phyloP scores from a whole-genome alignment of 2,329 filamentous ascomycete species.

The Penicillium sp. region DNA sequence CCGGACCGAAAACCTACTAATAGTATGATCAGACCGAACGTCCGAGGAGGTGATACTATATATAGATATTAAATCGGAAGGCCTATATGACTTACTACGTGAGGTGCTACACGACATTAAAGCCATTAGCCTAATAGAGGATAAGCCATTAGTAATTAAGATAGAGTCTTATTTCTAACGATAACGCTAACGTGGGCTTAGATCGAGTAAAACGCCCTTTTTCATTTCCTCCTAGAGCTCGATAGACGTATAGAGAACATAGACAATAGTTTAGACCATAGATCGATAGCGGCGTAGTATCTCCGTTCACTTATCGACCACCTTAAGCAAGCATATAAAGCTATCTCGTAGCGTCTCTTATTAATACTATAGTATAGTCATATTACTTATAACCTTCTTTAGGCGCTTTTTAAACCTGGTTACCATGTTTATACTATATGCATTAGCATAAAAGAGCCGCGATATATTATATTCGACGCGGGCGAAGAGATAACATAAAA shows the following conservation, averaged over 20 bases:
- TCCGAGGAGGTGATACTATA: constrained; percentile 23
- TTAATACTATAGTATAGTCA: constrained; percentile 29
- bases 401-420: constrained; percentile 38
- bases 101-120: constrained; percentile 32
- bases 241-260: constrained; percentile 13
- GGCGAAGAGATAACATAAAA: constrained; percentile 23
- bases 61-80: constrained; percentile 35
- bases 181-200: constrained; percentile 14
- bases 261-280: constrained; percentile 7
- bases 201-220: constrained; percentile 26
- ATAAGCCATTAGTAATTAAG: constrained; percentile 31
- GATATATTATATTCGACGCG: constrained; percentile 22
- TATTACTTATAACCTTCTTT: constrained; percentile 41
- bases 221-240: constrained; percentile 26
- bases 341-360: constrained; percentile 24
- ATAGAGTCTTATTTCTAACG: constrained; percentile 15
- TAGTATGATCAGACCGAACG: constrained; percentile 23
- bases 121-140: constrained; percentile 31
- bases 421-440: constrained; percentile 29
- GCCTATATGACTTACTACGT: constrained; percentile 32
- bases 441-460: constrained; percentile 24
- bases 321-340: constrained; percentile 25
- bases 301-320: constrained; percentile 28
- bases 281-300: constrained; percentile 12
- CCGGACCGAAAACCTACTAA: constrained; percentile 14